phyloP scores from a whole-genome alignment of 2,329 filamentous ascomycete species.

The Trichophyton schoenleinii region DNA sequence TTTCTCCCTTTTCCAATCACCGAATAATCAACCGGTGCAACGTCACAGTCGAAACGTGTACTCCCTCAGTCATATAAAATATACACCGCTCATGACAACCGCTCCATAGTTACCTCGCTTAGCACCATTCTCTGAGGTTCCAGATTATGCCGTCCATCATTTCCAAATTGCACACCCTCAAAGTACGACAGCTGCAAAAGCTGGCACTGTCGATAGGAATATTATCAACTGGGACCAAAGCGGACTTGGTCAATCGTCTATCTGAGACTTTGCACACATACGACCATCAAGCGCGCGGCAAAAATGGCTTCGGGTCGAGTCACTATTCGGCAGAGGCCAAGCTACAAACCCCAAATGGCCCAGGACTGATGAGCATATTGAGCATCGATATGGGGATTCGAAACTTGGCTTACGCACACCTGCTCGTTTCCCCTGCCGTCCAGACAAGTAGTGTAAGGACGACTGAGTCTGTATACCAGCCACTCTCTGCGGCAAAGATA shows the following conservation, averaged over 20 bases:
- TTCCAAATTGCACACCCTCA: constrained; percentile 33
- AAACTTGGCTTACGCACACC: constrained; percentile 63
- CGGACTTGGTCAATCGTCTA: constrained; percentile 42
- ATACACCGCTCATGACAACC: not conserved
- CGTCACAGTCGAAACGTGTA: not conserved
- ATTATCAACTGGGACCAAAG: constrained; percentile 47
- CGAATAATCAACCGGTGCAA: no score
- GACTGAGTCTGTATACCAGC: not conserved
- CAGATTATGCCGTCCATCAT: not conserved
- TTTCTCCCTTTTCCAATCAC: no score
- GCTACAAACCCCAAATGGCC: not conserved
- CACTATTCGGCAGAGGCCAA: no score
- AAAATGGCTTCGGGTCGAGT: constrained; percentile 4
- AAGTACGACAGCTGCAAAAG: constrained; percentile 43
- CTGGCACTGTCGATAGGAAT: constrained; percentile 51
- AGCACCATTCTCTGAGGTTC: not conserved
- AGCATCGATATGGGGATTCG: constrained; percentile 78
- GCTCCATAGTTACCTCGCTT: not conserved
- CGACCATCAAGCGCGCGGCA: not conserved
- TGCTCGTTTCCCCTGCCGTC: constrained; percentile 28
- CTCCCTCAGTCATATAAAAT: not conserved
- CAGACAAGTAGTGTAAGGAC: not conserved
- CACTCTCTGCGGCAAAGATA: constrained; percentile 7
- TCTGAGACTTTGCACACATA: constrained; percentile 12
- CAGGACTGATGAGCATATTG: constrained; percentile 41